These are phyloP conservation scores for Murraya koenigii DNA, from an alignment of 345 rosid species.

Conservation along the genomic window DNA sequence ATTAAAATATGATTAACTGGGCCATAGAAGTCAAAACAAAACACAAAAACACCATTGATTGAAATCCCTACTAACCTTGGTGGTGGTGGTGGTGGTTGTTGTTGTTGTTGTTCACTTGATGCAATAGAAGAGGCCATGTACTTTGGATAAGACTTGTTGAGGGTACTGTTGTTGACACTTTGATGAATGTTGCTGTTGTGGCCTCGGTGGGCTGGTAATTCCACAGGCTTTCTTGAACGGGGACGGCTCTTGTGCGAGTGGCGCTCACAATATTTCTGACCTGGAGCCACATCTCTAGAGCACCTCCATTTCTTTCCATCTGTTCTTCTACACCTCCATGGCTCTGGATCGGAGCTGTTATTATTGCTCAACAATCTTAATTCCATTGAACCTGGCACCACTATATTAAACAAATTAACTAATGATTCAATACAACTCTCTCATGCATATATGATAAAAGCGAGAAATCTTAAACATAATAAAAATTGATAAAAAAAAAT, in stretches of 20 bases:
- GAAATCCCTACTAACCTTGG: conserved; percentile 40
- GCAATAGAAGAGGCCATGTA: conserved; percentile 27
- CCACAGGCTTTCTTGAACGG: conserved; percentile 97
- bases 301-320: conserved; percentile 88
- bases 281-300: conserved; percentile 66
- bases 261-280: conserved; percentile 72
- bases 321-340: conserved; percentile 78
- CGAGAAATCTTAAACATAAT: background rate
- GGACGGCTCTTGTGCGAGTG: conserved; percentile 72
- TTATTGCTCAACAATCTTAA: conserved; percentile 31
- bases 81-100: conserved; percentile 30
- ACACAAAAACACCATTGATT: background rate
- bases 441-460: background rate
- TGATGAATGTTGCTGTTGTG: conserved; percentile 20
- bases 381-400: conserved; percentile 24
- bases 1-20: background rate
- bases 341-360: conserved; percentile 45
- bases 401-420: background rate
- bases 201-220: conserved; percentile 33
- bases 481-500: background rate
- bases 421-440: background rate
- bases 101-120: conserved; percentile 39
- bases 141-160: conserved; percentile 27
- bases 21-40: conserved; percentile 4
- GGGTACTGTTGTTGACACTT: background rate